These are phyloP conservation scores for Stagonosporopsis vannaccii DNA, from an alignment of 2,329 filamentous ascomycete species.

Conservation along the genomic window DNA sequence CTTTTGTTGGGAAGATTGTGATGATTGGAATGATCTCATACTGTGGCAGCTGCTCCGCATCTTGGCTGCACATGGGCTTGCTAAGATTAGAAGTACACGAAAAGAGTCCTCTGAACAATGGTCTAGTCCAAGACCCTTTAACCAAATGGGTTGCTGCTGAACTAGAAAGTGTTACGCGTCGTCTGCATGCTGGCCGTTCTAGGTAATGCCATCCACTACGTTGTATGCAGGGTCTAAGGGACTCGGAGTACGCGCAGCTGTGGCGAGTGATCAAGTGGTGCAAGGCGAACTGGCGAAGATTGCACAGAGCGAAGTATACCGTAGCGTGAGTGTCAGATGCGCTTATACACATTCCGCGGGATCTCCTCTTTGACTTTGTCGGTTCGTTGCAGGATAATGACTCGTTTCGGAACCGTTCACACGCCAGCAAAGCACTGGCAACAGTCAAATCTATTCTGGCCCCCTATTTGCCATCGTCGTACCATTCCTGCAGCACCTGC, in stretches of 20 bases:
- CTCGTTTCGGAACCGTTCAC: background rate
- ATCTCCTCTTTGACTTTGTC: background rate
- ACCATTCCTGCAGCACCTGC: conserved; percentile 6
- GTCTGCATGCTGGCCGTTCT: conserved; percentile 3
- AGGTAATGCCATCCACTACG: background rate
- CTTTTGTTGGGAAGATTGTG: background rate
- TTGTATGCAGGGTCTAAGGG: conserved; percentile 1
- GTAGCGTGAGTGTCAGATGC: background rate
- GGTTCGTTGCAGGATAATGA: background rate
- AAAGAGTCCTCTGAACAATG: conserved; percentile 7
- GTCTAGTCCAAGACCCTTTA: background rate
- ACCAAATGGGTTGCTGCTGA: background rate
- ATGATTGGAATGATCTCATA: conserved; percentile 8
- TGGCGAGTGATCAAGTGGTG: conserved; percentile 12
- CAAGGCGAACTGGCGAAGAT: background rate
- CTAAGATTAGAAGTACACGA: conserved; percentile 16
- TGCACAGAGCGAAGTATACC: background rate
- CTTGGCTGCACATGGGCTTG: conserved; percentile 2
- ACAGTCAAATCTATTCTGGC: background rate
- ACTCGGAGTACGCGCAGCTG: conserved; percentile 11
- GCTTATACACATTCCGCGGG: background rate
- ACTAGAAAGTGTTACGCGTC: conserved; percentile 19
- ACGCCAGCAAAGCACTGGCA: conserved; percentile 1
- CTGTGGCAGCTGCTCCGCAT: conserved; percentile 7
- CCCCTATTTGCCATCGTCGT: conserved; percentile 2